Evolutionary conservation across 148 eudicot genomes (phyloP), one percentile per base, ranked within the genome.

Genomic region (Vaccinium macrocarpon): DNA sequence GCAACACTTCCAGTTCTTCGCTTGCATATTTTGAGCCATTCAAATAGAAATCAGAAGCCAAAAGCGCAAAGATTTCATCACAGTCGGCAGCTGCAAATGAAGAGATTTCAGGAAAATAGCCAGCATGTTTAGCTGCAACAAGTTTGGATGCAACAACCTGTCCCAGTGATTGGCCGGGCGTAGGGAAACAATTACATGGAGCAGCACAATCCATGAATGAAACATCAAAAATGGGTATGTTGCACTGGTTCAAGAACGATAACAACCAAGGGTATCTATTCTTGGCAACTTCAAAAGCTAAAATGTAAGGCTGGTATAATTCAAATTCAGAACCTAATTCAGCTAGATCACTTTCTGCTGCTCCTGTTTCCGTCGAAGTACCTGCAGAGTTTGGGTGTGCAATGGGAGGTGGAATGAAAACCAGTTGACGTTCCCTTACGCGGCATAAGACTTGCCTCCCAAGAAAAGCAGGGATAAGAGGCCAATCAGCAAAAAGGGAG

Each of bases 381-480:
- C 74, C 57, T 38, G 19, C 85, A 81, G 91, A 85, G 78, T 86
- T 79, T 25, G 87, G 66, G 83, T 87, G 84, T 18, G 82, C 66
- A 68, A 90, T 48, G 25, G 84, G 87, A 6, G 99, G 95, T 74
- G 98, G 96, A 88, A 97, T 82, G 87, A 97, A 97, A 76, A 97
- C 90, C 86, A 95, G 92, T 79, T 88, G 90, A 13, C 98, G 93
- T 79, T 95, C 97, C 88, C 92, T 92, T 78, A 97, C 91, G 84
- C 99, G 99, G 84, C 99, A 97, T 76, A 97, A 88, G 86, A 97
- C 88, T 80, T 93, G 94, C 85, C 99, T 94, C 74, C 99, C 99
- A 87, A 97, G 95, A 87, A 93, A 93, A 89, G 98, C 97, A 79
- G 99, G 99, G 87, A 97, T 91, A 82, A 97, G 89, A 76, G 99